Evolutionary conservation across 371 early-diverging fungal species (phyloP).

Genomic region (Mortierella sp.): DNA sequence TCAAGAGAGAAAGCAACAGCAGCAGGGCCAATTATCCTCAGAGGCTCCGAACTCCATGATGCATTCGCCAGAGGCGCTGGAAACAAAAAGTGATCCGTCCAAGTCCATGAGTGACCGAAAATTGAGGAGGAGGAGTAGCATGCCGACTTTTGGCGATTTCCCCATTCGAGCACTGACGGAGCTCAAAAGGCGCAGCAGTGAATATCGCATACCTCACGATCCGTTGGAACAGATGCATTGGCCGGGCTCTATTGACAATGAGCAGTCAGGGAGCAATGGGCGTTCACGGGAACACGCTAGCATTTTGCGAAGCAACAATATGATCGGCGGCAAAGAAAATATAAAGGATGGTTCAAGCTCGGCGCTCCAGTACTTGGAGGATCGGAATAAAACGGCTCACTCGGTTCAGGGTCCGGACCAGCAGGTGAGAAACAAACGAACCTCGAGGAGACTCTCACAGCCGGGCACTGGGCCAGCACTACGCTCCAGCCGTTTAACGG

Average conservation of each 20-base stretch:
- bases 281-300: constrained; percentile 19
- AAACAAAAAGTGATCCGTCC: not conserved
- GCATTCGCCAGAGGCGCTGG: not conserved
- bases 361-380: constrained; percentile 14
- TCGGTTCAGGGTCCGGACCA: constrained; percentile 24
- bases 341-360: too few relatives aligned
- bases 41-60: not conserved
- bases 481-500: constrained; percentile 25
- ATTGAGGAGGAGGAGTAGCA: constrained; percentile 36
- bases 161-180: constrained; percentile 9
- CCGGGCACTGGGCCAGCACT: constrained; percentile 14
- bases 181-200: constrained; percentile 30
- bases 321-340: not conserved
- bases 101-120: constrained; percentile 22
- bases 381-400: too few relatives aligned
- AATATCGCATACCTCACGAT: constrained; percentile 18
- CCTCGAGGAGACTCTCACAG: constrained; percentile 19
- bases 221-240: not conserved
- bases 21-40: constrained; percentile 5
- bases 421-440: constrained; percentile 17
- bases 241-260: not conserved
- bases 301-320: too few relatives aligned
- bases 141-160: constrained; percentile 25
- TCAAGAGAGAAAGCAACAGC: constrained; percentile 21
- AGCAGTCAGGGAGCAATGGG: not conserved